Percentiles rank a stretch among this genome's conserved stretches.
Evolutionary conservation across 768 basidiomycete genomes (phyloP).

Genomic region (Lactarius vividus): DNA sequence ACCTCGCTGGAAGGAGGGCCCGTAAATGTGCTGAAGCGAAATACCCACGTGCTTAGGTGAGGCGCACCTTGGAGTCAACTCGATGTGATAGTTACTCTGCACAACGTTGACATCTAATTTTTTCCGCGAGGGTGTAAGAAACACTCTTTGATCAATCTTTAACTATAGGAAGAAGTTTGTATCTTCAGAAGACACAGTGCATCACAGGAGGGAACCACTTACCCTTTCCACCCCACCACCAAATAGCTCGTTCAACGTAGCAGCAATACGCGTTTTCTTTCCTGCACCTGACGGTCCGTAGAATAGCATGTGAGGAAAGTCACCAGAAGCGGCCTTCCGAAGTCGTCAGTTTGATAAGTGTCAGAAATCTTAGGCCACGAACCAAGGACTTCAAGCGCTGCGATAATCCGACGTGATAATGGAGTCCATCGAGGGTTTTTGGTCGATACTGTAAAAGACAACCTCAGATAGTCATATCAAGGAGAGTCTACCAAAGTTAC

Average conservation of each 20-base stretch:
- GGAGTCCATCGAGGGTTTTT: slow-evolving; percentile 74
- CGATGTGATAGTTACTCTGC: slow-evolving; percentile 96
- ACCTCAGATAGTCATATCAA: not conserved
- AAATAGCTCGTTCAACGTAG: slow-evolving; percentile 84
- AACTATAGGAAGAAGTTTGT: slow-evolving; percentile 49
- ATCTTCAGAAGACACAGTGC: slow-evolving; percentile 4
- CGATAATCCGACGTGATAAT: slow-evolving; percentile 84
- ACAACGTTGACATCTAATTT: slow-evolving; percentile 97
- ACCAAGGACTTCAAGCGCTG: slow-evolving; percentile 78
- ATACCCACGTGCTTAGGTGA: not conserved
- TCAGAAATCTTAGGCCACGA: slow-evolving; percentile 23
- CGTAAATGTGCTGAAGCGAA: not conserved
- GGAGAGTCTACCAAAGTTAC: not conserved
- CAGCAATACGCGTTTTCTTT: slow-evolving; percentile 95
- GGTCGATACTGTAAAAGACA: slow-evolving; percentile 70
- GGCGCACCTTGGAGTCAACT: slow-evolving; percentile 90
- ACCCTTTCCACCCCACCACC: slow-evolving; percentile 93
- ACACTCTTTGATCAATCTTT: slow-evolving; percentile 96
- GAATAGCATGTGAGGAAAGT: slow-evolving; percentile 97
- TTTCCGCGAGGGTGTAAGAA: slow-evolving; percentile 88
- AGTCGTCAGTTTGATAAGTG: not conserved
- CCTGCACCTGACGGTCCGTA: slow-evolving; percentile 97
- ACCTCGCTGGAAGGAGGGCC: slow-evolving; percentile 66
- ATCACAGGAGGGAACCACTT: slow-evolving; percentile 22
- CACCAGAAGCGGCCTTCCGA: slow-evolving; percentile 74